These are phyloP conservation scores for Mycena floridula DNA, from an alignment of 768 basidiomycete genomes.

Conservation along the genomic window DNA sequence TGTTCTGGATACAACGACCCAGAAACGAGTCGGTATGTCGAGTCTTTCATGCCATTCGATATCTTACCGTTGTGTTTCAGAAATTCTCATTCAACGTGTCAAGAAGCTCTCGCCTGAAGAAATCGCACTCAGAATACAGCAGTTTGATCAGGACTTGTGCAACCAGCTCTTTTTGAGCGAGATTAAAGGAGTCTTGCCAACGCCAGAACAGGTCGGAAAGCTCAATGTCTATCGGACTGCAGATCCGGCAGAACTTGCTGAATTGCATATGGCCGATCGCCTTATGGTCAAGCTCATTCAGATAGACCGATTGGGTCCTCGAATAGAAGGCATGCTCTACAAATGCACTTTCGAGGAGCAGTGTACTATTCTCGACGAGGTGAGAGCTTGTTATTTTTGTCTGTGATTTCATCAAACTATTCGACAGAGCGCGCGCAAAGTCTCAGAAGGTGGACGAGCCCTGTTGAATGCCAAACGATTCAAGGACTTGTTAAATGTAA, in stretches of 20 bases:
- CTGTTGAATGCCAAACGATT: constrained; percentile 81
- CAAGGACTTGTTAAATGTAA: constrained; percentile 82
- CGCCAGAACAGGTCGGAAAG: constrained; percentile 89
- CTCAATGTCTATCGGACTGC: constrained; percentile 85
- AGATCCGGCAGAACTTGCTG: constrained; percentile 78
- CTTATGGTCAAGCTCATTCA: constrained; percentile 97
- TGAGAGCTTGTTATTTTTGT: constrained; percentile 24
- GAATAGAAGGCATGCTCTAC: constrained; percentile 96
- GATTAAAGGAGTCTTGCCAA: constrained; percentile 81
- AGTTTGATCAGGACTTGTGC: constrained; percentile 84
- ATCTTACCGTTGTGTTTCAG: constrained; percentile 30
- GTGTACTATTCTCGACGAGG: constrained; percentile 77
- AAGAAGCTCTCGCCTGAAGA: constrained; percentile 82
- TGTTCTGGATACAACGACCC: constrained; percentile 85
- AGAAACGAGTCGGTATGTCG: constrained; percentile 85
- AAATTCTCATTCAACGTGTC: constrained; percentile 88
- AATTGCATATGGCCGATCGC: constrained; percentile 90
- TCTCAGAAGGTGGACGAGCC: constrained; percentile 75
- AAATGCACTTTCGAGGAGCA: constrained; percentile 84
- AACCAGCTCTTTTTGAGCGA: constrained; percentile 87
- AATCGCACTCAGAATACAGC: constrained; percentile 75
- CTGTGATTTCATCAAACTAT: background rate
- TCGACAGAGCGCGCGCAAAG: constrained; percentile 72
- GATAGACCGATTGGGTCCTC: constrained; percentile 80
- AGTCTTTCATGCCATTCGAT: background rate